These are phyloP conservation scores for Pachysolen tannophilus DNA, from an alignment of 805 yeast genomes.

Conservation along the genomic window DNA sequence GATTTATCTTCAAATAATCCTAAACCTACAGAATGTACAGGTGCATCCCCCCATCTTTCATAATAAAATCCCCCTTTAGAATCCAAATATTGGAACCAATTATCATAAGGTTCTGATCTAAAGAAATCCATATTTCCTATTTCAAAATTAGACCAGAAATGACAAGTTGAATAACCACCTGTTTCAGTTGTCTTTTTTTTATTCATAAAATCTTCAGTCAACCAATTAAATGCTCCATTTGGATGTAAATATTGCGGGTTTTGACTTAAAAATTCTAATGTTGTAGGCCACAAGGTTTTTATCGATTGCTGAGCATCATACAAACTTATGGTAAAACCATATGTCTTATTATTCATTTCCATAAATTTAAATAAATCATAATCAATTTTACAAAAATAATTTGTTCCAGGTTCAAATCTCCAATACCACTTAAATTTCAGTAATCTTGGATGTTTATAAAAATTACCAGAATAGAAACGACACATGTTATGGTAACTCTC, in stretches of 20 bases:
- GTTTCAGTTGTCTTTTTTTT: slow-evolving; percentile 34
- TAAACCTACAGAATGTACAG: slow-evolving; percentile 74
- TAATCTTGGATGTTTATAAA: slow-evolving; percentile 57
- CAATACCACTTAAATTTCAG: slow-evolving; percentile 62
- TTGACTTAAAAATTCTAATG: slow-evolving; percentile 48
- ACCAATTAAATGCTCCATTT: slow-evolving; percentile 47
- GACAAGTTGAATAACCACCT: slow-evolving; percentile 52
- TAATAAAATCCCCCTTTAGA: slow-evolving; percentile 74
- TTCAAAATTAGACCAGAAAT: slow-evolving; percentile 89
- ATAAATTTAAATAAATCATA: slow-evolving; percentile 75
- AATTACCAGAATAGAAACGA: slow-evolving; percentile 60
- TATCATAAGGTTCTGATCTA: slow-evolving; percentile 34
- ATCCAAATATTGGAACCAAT: slow-evolving; percentile 60
- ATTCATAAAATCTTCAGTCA: slow-evolving; percentile 41
- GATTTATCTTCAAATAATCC: slow-evolving; percentile 62
- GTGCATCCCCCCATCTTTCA: slow-evolving; percentile 94
- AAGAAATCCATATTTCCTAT: slow-evolving; percentile 79
- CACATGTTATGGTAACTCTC: slow-evolving; percentile 80
- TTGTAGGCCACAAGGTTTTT: slow-evolving; percentile 59
- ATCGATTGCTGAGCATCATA: slow-evolving; percentile 67
- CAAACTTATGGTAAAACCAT: slow-evolving; percentile 64
- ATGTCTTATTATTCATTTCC: slow-evolving; percentile 57
- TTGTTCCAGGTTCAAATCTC: slow-evolving; percentile 74
- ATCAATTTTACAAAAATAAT: slow-evolving; percentile 58
- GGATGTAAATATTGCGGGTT: slow-evolving; percentile 52